A percentile compares a stretch with the other conserved stretches of the same genome.
These are phyloP conservation scores for Mycena sp. DNA, from an alignment of 1,284 basidiomycete species.

Conservation along the genomic window DNA sequence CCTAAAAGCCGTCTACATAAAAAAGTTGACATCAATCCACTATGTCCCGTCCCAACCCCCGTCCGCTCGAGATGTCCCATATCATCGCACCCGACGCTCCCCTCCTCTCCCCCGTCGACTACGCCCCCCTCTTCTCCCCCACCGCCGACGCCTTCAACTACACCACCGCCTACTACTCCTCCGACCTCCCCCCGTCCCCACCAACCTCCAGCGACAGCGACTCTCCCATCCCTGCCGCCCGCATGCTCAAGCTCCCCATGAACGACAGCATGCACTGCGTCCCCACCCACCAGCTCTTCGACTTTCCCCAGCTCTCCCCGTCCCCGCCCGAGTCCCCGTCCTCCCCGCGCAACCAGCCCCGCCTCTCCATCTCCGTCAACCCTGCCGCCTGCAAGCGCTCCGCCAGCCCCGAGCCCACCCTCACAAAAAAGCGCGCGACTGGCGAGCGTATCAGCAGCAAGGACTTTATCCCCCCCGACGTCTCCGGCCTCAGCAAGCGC, in stretches of 20 bases:
- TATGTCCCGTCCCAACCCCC: neutral
- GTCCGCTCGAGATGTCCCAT: constrained; percentile 60
- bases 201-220: constrained; percentile 57
- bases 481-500: constrained; percentile 87
- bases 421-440: constrained; percentile 15
- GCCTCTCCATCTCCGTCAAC: constrained; percentile 43
- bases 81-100: constrained; percentile 62
- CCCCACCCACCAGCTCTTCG: constrained; percentile 76
- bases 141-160: constrained; percentile 53
- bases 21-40: neutral
- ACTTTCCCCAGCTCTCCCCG: constrained; percentile 54
- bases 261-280: constrained; percentile 64
- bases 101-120: constrained; percentile 61
- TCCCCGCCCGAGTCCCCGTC: constrained; percentile 44
- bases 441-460: constrained; percentile 75
- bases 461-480: constrained; percentile 90
- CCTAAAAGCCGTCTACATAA: neutral
- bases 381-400: constrained; percentile 39
- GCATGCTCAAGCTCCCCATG: constrained; percentile 46
- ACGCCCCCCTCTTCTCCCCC: constrained; percentile 63
- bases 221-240: constrained; percentile 54
- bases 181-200: constrained; percentile 60
- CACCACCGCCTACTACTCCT: constrained; percentile 53
- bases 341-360: constrained; percentile 29
- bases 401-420: constrained; percentile 23